Evolutionary conservation across 2,329 filamentous ascomycete species (phyloP).

Genomic region (Pezicula radicicola): DNA sequence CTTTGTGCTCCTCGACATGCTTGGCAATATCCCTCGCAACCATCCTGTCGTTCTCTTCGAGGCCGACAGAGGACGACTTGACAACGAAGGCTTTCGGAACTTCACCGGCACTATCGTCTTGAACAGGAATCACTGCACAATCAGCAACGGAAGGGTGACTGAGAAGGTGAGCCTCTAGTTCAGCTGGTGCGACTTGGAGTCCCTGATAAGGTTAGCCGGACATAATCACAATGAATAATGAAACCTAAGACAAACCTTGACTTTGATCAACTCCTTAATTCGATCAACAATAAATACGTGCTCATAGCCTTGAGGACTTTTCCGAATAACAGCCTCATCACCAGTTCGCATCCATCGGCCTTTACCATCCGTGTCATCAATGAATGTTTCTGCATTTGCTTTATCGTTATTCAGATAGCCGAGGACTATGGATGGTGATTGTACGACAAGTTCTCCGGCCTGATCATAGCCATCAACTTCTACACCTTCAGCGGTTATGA

Average conservation of each 20-base stretch:
- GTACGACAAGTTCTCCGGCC: conserved; percentile 78
- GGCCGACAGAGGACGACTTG: conserved; percentile 38
- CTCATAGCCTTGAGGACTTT: conserved; percentile 64
- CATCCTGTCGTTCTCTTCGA: conserved; percentile 57
- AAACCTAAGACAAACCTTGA: conserved; percentile 57
- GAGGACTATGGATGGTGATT: conserved; percentile 71
- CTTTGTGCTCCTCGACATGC: conserved; percentile 64
- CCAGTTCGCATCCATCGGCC: conserved; percentile 79
- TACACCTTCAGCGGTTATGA: conserved; percentile 64
- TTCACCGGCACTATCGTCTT: conserved; percentile 59
- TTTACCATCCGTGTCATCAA: conserved; percentile 57
- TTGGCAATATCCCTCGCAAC: conserved; percentile 48
- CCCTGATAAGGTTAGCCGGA: conserved; percentile 48
- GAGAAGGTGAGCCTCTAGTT: conserved; percentile 77
- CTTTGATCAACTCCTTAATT: conserved; percentile 75
- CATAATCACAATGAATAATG: not conserved
- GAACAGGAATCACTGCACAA: conserved; percentile 74
- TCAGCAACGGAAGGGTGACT: conserved; percentile 73
- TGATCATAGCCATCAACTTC: conserved; percentile 70
- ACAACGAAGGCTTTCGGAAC: conserved; percentile 69
- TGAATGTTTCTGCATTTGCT: conserved; percentile 77
- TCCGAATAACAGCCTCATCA: conserved; percentile 73
- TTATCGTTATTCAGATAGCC: conserved; percentile 87
- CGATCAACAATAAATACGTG: conserved; percentile 85
- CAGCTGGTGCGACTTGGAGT: conserved; percentile 78